A percentile compares a stretch with the other conserved stretches of the same genome.
These are phyloP conservation scores for Phlebiopsis gigantea DNA, from an alignment of 768 basidiomycete genomes.

Conservation along the genomic window DNA sequence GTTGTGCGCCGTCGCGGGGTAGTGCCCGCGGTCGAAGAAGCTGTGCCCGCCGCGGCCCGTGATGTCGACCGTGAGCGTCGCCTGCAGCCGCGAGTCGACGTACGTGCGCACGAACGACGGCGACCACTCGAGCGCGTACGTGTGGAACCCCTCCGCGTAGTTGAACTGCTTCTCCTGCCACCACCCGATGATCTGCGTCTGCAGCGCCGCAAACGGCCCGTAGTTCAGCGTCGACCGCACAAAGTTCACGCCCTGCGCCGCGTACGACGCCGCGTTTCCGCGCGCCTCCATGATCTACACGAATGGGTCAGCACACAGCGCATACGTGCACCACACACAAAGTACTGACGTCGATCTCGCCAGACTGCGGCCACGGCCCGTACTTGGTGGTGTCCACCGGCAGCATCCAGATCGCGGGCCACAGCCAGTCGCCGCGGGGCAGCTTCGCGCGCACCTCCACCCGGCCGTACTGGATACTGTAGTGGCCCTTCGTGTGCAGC, in stretches of 20 bases:
- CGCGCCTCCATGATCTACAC: conserved; percentile 48
- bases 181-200: conserved; percentile 40
- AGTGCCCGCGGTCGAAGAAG: conserved; percentile 48
- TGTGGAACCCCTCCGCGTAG: conserved; percentile 46
- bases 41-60: conserved; percentile 35
- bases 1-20: conserved; percentile 46
- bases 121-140: conserved; percentile 58
- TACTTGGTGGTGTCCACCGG: conserved; percentile 40
- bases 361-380: conserved; percentile 48
- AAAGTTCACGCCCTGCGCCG: conserved; percentile 39
- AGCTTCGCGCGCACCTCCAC: conserved; percentile 48
- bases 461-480: conserved; percentile 49
- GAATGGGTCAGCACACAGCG: background rate
- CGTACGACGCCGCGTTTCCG: conserved; percentile 40
- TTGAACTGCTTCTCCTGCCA: conserved; percentile 38
- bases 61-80: conserved; percentile 47
- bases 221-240: conserved; percentile 62
- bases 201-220: conserved; percentile 45
- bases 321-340: background rate
- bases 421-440: conserved; percentile 40
- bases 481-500: conserved; percentile 43
- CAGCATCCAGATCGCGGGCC: conserved; percentile 43
- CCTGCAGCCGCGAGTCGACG: conserved; percentile 45
- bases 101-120: conserved; percentile 48
- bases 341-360: conserved; percentile 52